A percentile compares a stretch with the other conserved stretches of the same genome.
Evolutionary conservation across 495 filamentous ascomycete species (phyloP).

Genomic region (Podospora pseudopauciseta): DNA sequence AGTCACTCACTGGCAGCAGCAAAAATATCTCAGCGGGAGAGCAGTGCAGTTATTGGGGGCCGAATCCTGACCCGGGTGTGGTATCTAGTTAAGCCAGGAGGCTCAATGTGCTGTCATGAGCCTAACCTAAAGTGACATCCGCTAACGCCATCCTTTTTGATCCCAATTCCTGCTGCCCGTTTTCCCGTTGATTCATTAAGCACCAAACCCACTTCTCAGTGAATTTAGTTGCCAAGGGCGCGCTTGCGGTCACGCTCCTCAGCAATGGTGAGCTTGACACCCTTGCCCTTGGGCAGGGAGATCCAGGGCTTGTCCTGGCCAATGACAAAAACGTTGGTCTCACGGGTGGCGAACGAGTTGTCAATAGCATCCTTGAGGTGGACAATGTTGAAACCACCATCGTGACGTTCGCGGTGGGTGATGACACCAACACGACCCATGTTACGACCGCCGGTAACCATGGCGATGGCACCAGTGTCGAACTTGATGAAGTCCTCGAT

Average conservation of each 20-base stretch:
- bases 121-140: constrained; percentile 31
- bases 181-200: constrained; percentile 6
- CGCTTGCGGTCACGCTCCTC: constrained; percentile 97
- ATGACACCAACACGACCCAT: constrained; percentile 99
- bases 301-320: constrained; percentile 98
- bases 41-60: constrained; percentile 25
- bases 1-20: not conserved
- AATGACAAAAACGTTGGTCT: constrained; percentile 98
- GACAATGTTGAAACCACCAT: constrained; percentile 99
- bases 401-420: constrained; percentile 99
- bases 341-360: constrained; percentile 98
- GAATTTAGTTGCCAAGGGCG: constrained; percentile 58
- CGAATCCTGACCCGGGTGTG: constrained; percentile 21
- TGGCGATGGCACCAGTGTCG: constrained; percentile 94
- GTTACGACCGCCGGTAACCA: constrained; percentile 98
- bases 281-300: constrained; percentile 98
- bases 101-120: constrained; percentile 15
- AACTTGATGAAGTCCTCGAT: constrained; percentile 94
- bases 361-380: constrained; percentile 99
- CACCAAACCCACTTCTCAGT: constrained; percentile 33
- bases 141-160: constrained; percentile 33
- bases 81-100: constrained; percentile 25
- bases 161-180: constrained; percentile 23
- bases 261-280: constrained; percentile 98
- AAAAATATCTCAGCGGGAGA: constrained; percentile 23